These are phyloP conservation scores for apple (Malus domestica) DNA, from an alignment of 306 rosid genomes.

Conservation along the genomic window ASM211411v1 NC_041795.1:30480501-30481000, in stretches of 20 bases:
- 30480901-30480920: slow-evolving; percentile 39
- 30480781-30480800: slow-evolving; percentile 30
- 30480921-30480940: slow-evolving; percentile 48
- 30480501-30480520: slow-evolving; percentile 15
- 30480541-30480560: not conserved
- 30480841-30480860: slow-evolving; percentile 30
- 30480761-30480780: slow-evolving; percentile 47
- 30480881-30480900: slow-evolving; percentile 44
- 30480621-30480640: not conserved
- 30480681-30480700: slow-evolving; percentile 17
- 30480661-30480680: slow-evolving; percentile 11
- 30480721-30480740: slow-evolving; percentile 18
- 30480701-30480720: slow-evolving; percentile 14
- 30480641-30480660: slow-evolving; percentile 18
- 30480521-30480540: slow-evolving; percentile 16
- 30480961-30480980: slow-evolving; percentile 70
- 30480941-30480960: slow-evolving; percentile 50
- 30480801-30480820: slow-evolving; percentile 28
- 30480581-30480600: not conserved
- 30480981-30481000: slow-evolving; percentile 45
- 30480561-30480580: not conserved
- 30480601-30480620: not conserved
- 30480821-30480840: slow-evolving; percentile 55
- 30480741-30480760: slow-evolving; percentile 18
- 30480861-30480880: slow-evolving; percentile 47